phyloP scores from a whole-genome alignment of 2,329 filamentous ascomycete genomes.

The Emergomyces africanus region DNA sequence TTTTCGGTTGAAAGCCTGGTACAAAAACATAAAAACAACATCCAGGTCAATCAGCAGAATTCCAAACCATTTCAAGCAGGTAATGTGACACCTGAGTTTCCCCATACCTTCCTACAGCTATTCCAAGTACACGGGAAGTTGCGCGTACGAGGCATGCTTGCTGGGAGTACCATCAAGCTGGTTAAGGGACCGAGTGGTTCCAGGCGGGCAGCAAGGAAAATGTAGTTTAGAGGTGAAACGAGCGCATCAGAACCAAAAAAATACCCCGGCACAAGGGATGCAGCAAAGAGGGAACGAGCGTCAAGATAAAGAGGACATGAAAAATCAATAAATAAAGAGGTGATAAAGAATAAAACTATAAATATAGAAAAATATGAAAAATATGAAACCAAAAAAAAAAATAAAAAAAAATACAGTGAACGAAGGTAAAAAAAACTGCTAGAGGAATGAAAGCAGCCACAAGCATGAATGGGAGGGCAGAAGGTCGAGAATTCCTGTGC shows the following conservation, averaged over 20 bases:
- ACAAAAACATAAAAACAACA: neutral
- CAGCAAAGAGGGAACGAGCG: neutral
- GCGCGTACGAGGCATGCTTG: slow-evolving; percentile 29
- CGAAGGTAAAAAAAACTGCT: neutral
- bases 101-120: slow-evolving; percentile 32
- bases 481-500: neutral
- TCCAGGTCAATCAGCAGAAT: slow-evolving; percentile 4
- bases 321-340: neutral
- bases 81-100: neutral
- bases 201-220: neutral
- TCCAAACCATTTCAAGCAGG: neutral
- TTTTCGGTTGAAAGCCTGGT: slow-evolving; percentile 37
- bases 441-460: neutral
- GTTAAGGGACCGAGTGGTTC: neutral
- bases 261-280: neutral
- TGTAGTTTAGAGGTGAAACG: neutral
- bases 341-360: neutral
- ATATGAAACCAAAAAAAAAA: no score
- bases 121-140: slow-evolving; percentile 34
- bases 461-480: neutral
- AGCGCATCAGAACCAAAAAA: neutral
- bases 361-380: neutral
- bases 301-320: neutral
- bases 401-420: neutral
- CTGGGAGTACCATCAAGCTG: neutral